Base-by-base conservation (phyloP, 1,284 basidiomycete genomes). In the Ustilago cynodontis region DNA sequence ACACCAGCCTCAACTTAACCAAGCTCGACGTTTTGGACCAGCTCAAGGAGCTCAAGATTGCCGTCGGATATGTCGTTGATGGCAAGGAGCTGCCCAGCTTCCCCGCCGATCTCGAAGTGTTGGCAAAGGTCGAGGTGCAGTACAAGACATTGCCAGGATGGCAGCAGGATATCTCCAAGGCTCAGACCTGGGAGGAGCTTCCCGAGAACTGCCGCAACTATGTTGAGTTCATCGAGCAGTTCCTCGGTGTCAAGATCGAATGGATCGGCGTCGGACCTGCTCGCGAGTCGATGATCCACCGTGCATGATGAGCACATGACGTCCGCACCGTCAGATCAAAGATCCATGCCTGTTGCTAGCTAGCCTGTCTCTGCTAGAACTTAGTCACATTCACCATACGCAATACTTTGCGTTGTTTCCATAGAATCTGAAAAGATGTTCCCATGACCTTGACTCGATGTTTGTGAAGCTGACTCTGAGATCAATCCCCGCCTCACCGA, bases 131-230 rank as follows among this genome's bases (percentile, higher is more conserved):
- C 22, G 90, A 94, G 65, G 96, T 99, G 52, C 89, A 91, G 75
- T 99, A 99, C 88, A 91, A 91, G 77, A 95, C 93, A 2, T 87
- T 99, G 7, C 93, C 94, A 3, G 97, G 97, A 43, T 99, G 97
- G 97, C 89, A 95, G 87, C 87, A 89, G 9, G 90, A 92, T 62
- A 98, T 98, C 82, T 90, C 90, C 58, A 87, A 89, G 1, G 88
- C 88, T 71, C 91, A 86, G 52, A 89, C 88, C 55, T 97, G 92
- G 86, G 91, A 91, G n/a, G 91, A 90, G 22, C 88, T 99, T 24
- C 96, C 97, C 0, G 90, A 90, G 60, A 93, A 93, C 72, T 95
- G 94, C 88, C 91, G 90, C 88, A 90, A 89, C 80, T 99, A 99
- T 86, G 88, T 99, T 73, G 90, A 90, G 77, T 98, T 93, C 85